Evolutionary conservation across 75 land plant genomes (phyloP), one percentile per base, ranked within the genome.

Genomic region (Cupressus sempervirens): DNA sequence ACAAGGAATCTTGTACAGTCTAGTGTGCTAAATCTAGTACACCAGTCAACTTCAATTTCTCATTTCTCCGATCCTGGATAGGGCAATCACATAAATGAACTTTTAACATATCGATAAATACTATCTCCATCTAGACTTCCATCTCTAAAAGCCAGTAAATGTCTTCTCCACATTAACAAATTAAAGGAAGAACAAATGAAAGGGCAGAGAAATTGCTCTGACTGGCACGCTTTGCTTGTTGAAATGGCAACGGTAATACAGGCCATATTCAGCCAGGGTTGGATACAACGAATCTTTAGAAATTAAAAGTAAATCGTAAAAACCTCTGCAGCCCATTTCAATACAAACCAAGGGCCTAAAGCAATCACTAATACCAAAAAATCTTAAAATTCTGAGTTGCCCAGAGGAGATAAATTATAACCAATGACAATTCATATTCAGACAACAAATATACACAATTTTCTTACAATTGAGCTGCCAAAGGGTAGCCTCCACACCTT

Each of bases 401-500:
- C 62, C 3, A 18, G 23, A 4, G 26, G 23, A 56, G 20, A 18
- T 56, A 5, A 56, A 56, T 56, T 5, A 56, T 18, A 56, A 56
- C 62, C 23, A 56, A 20, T 56, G 20, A 56, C 18, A 16, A 20
- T 0, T 18, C 20, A 56, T 20, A 20, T 20, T 16, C 62, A 56
- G 23, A 56, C 62, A n/a, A 56, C 20, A 20, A 56, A 16, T 56
- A 62, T 23, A 26, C n/a, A 23, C n/a, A 62, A 0, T 20, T n/a
- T 62, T 7, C 23, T 6, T 62, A 23, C 23, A 30, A 32, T 62
- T 1, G 75, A 91, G 91, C 91, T 88, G 88, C 94, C 94, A 93
- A 45, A 91, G 89, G 43, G 90, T 87, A 11, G 91, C 94, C 83
- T 91, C 93, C 65, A 93, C 93, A 35, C 89, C 93, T 36, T 86